Evolutionary conservation across 2,329 filamentous ascomycete species (phyloP).

Genomic region (Furcasterigmium sp.): DNA sequence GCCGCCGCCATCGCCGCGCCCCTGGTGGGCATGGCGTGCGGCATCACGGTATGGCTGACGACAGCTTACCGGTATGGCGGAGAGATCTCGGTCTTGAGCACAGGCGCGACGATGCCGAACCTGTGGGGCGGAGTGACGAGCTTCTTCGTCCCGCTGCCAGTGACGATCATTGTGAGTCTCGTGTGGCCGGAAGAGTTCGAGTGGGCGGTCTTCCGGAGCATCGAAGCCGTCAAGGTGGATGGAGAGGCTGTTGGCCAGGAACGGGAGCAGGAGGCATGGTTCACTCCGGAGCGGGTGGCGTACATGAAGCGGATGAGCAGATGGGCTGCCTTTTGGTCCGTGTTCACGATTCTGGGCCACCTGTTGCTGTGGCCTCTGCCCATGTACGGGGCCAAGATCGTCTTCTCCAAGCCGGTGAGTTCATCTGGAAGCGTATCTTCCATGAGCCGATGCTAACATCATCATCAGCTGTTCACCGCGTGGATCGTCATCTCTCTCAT

Average conservation of each 20-base stretch:
- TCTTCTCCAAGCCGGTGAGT: conserved; percentile 78
- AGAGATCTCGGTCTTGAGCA: conserved; percentile 64
- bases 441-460: too few relatives aligned
- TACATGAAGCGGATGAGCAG: conserved; percentile 49
- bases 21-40: conserved; percentile 59
- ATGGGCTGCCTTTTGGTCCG: conserved; percentile 44
- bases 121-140: conserved; percentile 82
- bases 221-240: conserved; percentile 68
- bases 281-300: conserved; percentile 35
- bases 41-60: conserved; percentile 71
- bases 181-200: conserved; percentile 66
- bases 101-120: conserved; percentile 82
- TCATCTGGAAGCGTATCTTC: too few relatives aligned
- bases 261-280: conserved; percentile 23
- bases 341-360: conserved; percentile 62
- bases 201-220: conserved; percentile 76
- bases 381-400: conserved; percentile 76
- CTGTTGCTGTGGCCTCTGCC: conserved; percentile 89
- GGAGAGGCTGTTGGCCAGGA: conserved; percentile 55
- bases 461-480: conserved; percentile 78
- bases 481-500: conserved; percentile 74
- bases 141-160: conserved; percentile 74
- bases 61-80: conserved; percentile 67
- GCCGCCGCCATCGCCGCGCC: conserved; percentile 65
- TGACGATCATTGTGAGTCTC: conserved; percentile 69